phyloP scores from a whole-genome alignment of 176 grass and related monocot species.

The Raddia guianensis region DNA sequence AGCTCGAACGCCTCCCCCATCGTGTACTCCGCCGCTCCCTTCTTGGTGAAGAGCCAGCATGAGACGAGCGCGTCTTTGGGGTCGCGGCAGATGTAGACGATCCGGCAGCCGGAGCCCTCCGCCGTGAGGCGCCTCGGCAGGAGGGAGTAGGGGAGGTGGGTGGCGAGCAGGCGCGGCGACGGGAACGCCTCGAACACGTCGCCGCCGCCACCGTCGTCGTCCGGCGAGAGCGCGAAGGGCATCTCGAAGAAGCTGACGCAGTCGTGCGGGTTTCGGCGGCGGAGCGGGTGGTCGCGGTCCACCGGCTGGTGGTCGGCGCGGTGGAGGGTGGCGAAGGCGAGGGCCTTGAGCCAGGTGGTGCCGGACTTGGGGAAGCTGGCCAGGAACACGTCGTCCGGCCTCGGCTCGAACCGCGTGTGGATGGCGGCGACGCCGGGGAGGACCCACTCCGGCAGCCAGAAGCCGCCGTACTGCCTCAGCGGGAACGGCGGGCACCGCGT shows the following conservation, averaged over 20 bases:
- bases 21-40: too few species aligned
- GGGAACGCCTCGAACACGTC: neutral
- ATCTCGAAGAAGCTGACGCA: constrained; percentile 26
- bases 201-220: too few species aligned
- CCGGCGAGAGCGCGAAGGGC: neutral
- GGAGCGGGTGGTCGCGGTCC: neutral
- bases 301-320: neutral
- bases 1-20: too few species aligned
- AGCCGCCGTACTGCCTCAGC: constrained; percentile 20
- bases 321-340: constrained; percentile 12
- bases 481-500: too few species aligned
- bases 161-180: neutral
- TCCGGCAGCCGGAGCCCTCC: too few species aligned
- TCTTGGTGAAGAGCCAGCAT: too few species aligned
- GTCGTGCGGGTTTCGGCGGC: constrained; percentile 31
- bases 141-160: constrained; percentile 26
- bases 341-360: constrained; percentile 45
- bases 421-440: neutral
- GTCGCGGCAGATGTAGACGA: too few species aligned
- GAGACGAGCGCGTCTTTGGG: too few species aligned
- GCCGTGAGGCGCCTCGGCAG: constrained; percentile 9
- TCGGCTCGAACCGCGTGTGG: constrained; percentile 1
- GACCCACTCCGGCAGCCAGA: constrained; percentile 17
- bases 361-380: constrained; percentile 42
- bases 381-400: constrained; percentile 11